phyloP scores from a whole-genome alignment of 805 yeast species.

The Komagataella pseudopastoris region DNA sequence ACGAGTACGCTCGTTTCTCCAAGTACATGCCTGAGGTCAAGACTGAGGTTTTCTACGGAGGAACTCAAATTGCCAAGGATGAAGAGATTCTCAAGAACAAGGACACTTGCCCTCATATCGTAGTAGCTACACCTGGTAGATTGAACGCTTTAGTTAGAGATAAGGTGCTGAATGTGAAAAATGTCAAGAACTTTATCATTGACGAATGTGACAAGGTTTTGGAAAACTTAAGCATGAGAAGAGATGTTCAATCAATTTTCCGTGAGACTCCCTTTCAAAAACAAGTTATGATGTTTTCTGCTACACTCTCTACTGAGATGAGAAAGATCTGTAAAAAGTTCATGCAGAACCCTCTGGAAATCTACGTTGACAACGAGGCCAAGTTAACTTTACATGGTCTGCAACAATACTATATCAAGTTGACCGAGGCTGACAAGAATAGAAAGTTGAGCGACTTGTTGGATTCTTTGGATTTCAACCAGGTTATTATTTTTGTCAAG shows the following conservation, averaged over 20 bases:
- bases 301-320: constrained; percentile 86
- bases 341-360: constrained; percentile 95
- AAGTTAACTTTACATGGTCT: constrained; percentile 95
- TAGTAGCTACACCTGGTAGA: constrained; percentile 98
- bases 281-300: constrained; percentile 99
- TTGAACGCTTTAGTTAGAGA: constrained; percentile 88
- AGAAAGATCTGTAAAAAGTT: constrained; percentile 96
- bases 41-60: constrained; percentile 96
- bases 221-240: constrained; percentile 82
- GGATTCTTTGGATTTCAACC: constrained; percentile 93
- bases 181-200: constrained; percentile 86
- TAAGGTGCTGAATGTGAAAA: constrained; percentile 72
- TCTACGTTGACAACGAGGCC: constrained; percentile 94
- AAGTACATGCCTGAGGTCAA: constrained; percentile 97
- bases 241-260: constrained; percentile 97
- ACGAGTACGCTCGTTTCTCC: constrained; percentile 94
- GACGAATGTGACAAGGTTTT: constrained; percentile 98
- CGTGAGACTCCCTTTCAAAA: constrained; percentile 96
- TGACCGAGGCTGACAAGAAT: constrained; percentile 87
- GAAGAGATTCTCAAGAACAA: constrained; percentile 79
- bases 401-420: constrained; percentile 89
- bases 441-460: constrained; percentile 82
- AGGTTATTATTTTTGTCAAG: constrained; percentile 91
- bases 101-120: constrained; percentile 91
- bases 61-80: constrained; percentile 77